Base-by-base conservation (phyloP, 768 basidiomycete species). In the Lentinula edodes region DNA sequence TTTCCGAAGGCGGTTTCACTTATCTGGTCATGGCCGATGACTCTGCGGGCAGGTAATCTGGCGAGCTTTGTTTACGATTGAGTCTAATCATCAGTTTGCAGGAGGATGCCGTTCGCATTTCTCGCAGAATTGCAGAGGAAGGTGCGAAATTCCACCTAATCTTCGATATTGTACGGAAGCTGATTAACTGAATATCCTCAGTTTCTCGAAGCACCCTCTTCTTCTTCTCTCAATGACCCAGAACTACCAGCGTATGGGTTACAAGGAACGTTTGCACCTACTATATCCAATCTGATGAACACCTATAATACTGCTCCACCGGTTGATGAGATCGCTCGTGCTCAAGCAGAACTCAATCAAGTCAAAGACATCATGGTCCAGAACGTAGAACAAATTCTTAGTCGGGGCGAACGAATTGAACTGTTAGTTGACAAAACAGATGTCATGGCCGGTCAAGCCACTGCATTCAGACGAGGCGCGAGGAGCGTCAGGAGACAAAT, bases 341-440 rank as follows among this genome's bases (percentile, higher is more conserved):
- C 96, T 5, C 95, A 95, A 70, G 83, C 83, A 5, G 95, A 98
- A 72, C 80, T 94, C 45, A 85, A 86, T 63, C 91, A 93, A 66
- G 91, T 97, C 52, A 98, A 97, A 72, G 89, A 95, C 68, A 93
- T 97, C 74, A 96, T 97, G 95, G 95, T 98, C 55, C 92, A 98
- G 74, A 98, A 98, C 72, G 95, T 98, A 65, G 94, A 98, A 75
- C 91, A 95, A 72, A 96, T 98, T 64, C 83, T 99, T 45, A 89
- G 85, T 58, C 82, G 97, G 41, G 97, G 97, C 23, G 97, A 99
- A 74, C 82, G 97, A 58, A 93, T 99, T 66, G 96, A 98, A 72
- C 80, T 98, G 16, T 82, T 99, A 56, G 91, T 98, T 35, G 94
- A 98, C 77, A 97, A 97, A 81, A 99, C 97, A 34, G 95, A 98